Percentiles rank a stretch among this genome's conserved stretches.
Evolutionary conservation across 148 eudicot species (phyloP).

Genomic region (Rhododendron ovatum): DNA sequence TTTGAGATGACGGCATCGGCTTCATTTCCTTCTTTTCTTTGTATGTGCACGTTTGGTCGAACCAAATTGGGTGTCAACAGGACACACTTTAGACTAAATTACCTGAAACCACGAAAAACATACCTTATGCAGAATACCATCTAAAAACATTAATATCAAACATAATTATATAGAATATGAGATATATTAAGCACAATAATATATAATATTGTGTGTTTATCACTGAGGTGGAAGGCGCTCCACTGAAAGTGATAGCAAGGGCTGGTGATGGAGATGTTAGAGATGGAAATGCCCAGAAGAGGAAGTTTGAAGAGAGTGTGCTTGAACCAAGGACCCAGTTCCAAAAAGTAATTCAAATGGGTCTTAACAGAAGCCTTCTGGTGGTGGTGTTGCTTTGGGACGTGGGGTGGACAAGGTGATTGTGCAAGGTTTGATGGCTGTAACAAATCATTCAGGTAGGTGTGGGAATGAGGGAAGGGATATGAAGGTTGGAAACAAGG

Average conservation of each 20-base stretch:
- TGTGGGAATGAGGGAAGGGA: constrained; percentile 9
- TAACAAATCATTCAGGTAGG: constrained; percentile 28
- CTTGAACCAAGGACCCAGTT: not conserved
- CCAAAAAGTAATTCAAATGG: not conserved
- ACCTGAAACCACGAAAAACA: too few relatives aligned
- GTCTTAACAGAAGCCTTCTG: not conserved
- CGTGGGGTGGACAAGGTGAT: constrained; percentile 17
- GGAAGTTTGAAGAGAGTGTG: not conserved
- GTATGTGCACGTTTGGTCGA: too few relatives aligned
- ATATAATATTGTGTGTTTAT: too few relatives aligned
- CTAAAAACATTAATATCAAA: too few relatives aligned
- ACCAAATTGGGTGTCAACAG: too few relatives aligned
- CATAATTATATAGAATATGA: too few relatives aligned
- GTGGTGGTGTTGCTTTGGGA: constrained; percentile 6
- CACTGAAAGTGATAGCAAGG: not conserved
- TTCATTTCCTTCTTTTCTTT: too few relatives aligned
- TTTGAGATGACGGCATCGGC: too few relatives aligned
- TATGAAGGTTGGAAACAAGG: constrained; percentile 20
- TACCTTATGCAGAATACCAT: too few relatives aligned
- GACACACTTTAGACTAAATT: too few relatives aligned
- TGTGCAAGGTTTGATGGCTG: constrained; percentile 52
- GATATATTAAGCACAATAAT: too few relatives aligned
- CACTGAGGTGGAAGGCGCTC: not conserved
- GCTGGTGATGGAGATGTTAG: not conserved
- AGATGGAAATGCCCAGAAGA: constrained; percentile 13